Base-by-base conservation (phyloP, 2,329 filamentous ascomycete genomes). In the Dactylellina drechsleri region DNA sequence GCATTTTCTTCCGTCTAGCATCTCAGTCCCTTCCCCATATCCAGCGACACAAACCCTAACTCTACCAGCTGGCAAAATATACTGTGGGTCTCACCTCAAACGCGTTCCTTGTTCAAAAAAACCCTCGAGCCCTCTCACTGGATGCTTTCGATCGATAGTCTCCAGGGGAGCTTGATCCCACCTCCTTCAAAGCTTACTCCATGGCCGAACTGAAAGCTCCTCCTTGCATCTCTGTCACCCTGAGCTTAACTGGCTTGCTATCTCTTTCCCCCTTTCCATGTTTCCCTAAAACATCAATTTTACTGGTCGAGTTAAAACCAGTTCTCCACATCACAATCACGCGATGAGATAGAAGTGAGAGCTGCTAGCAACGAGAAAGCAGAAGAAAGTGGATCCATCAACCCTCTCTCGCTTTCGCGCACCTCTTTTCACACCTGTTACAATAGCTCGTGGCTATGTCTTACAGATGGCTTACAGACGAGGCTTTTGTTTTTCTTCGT, bases 321-420 rank as follows among this genome's bases (percentile, higher is more conserved):
- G 20, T 45, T 60, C 49, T 57, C 66, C 66, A 70, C 57, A 70
- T 20, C 20, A 52, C 23, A 70, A 70, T 70, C 66, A 70, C 66
- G 57, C 66, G 66, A 70, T 70, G 66, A 70, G 66, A 70, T 62
- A 61, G 36, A 53, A 53, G 16, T 52, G 47, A 52, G 45, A 45
- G 36, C 53, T 49, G 45, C 36, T 8, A 56, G 49, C 20, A 58
- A 16, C 36, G 20, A 23, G 20, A 52, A 58, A 57, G 36, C 16
- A 26, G 15, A 13, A 62, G 47, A 26, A 62, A 62, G 66, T 70
- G 66, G 66, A 57, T 47, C 50, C 26, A 15, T 50, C 36, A 18
- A 43, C 15, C 40, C 40, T 47, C 23, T 54, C 53, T 62, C 50
- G 36, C 50, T 18, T 62, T 57, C 36, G 50, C 23, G 43, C 56